phyloP scores from a whole-genome alignment of 768 basidiomycete species.

The Lactarius quietus region DNA sequence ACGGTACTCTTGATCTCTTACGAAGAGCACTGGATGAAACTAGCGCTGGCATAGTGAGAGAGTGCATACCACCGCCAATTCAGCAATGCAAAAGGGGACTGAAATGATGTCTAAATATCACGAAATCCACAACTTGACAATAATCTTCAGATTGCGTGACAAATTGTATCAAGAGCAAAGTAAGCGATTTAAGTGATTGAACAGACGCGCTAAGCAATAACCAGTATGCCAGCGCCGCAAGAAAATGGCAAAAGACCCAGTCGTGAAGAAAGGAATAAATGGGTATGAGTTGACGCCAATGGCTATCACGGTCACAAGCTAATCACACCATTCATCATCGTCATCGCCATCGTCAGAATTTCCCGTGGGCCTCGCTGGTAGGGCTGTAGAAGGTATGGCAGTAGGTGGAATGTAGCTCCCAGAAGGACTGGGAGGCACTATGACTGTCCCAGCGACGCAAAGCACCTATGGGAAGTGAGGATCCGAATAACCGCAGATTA shows the following conservation, averaged over 20 bases:
- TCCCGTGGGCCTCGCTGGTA: neutral
- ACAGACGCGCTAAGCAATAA: neutral
- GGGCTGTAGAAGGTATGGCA: neutral
- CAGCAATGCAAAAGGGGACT: neutral
- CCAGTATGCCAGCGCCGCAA: conserved; percentile 2
- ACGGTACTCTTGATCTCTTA: conserved; percentile 63
- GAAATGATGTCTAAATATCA: neutral
- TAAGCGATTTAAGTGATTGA: neutral
- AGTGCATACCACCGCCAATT: neutral
- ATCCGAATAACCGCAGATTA: neutral
- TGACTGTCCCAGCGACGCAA: neutral
- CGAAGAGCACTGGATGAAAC: conserved; percentile 32
- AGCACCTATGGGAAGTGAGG: conserved; percentile 8
- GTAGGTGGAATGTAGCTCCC: neutral
- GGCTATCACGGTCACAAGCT: neutral
- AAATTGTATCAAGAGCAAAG: neutral
- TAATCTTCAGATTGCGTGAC: neutral
- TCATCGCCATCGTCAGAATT: neutral
- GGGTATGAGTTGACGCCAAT: neutral
- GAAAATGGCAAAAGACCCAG: neutral
- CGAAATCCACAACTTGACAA: neutral
- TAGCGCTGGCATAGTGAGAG: neutral
- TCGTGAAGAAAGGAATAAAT: neutral
- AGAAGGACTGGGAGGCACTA: neutral
- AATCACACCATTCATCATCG: conserved; percentile 9